Evolutionary conservation across 345 rosid genomes (phyloP).

Genomic region (Ceriops decandra): DNA sequence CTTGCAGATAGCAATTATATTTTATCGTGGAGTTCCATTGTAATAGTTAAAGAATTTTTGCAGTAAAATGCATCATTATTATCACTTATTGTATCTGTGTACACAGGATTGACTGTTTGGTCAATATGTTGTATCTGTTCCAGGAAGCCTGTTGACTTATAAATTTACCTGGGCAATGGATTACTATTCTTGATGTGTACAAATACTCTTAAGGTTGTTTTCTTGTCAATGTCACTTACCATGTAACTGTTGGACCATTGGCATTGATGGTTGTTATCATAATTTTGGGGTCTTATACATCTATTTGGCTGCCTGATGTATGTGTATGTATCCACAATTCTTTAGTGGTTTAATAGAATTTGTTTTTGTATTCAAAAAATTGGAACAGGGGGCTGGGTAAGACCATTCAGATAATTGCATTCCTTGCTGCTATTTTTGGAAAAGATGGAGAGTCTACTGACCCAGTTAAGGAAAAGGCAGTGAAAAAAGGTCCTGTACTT

Average conservation of each 20-base stretch:
- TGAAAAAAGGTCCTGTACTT: conserved; percentile 52
- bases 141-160: no score
- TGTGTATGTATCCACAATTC: background rate
- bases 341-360: background rate
- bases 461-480: conserved; percentile 23
- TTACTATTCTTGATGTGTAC: background rate
- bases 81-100: no score
- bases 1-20: background rate
- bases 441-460: conserved; percentile 61
- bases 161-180: background rate
- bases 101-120: no score
- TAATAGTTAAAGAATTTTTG: no score
- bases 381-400: conserved; percentile 82
- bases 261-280: no score
- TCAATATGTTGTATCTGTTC: no score
- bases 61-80: no score
- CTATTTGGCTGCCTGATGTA: no score
- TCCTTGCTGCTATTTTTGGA: conserved; percentile 75
- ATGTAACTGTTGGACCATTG: no score
- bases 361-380: background rate
- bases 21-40: background rate
- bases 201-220: no score
- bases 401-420: conserved; percentile 93
- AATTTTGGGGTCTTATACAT: no score
- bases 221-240: no score